Base-by-base conservation (phyloP, 805 yeast genomes). In the Starmera caribaea region DNA sequence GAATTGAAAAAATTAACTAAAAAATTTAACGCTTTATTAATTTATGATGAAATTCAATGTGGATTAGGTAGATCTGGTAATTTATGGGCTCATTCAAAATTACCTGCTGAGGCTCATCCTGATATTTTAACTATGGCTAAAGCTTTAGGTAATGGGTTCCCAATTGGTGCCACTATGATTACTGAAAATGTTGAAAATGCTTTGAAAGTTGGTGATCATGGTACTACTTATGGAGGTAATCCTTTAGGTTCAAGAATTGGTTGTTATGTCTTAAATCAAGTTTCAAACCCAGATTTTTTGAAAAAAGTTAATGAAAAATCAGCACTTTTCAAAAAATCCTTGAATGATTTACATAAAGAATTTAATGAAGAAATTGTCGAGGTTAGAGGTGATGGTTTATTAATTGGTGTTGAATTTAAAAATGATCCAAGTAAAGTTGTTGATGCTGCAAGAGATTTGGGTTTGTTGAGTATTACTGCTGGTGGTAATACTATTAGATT, bases 201-300 rank as follows among this genome's bases (percentile, higher is more conserved):
- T 2, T 65, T 92, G 49, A 69, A 76, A 42, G 90, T 86, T 16
- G 98, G 98, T 42, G 98, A 92, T 57, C 98, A 90, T 58, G 98
- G 98, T 41, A 90, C 97, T 3, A 90, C 98, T 0, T 90, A 82
- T 57, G 97, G 98, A 46, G 98, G 98, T 41, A 92, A 92, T 60
- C 97, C 97, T 40, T 66, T 92, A 46, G 97, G 88, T 5, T 71
- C 90, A 30, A 76, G 89, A 45, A 74, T 92, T 37, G 96, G 88
- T 5, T 65, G 71, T 34, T 79, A 82, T 54, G 95, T 92, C 12
- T 62, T 92, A 17, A 78, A 72, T 39, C 72, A 76, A 50, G 71
- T 92, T 34, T 70, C 87, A 12, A 63, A 80, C 37, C 61, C 68
- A 4, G 71, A 66, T 15, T 81, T 92, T 47, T 68, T 86, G 50